These are phyloP conservation scores for Pichia sp. DNA, from an alignment of 1,139 yeast species.

Conservation along the genomic window DNA sequence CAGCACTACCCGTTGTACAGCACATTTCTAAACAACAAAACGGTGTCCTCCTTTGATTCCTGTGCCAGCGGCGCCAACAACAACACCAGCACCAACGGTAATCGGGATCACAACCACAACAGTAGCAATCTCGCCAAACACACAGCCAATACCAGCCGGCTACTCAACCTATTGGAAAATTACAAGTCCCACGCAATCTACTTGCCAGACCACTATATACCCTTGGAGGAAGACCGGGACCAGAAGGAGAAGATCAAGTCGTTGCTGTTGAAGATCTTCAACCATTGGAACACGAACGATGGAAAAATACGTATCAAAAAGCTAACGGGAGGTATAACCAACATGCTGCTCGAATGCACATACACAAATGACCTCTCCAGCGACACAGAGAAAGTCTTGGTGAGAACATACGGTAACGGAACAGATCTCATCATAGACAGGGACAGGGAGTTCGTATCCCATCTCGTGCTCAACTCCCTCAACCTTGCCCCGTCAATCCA, in stretches of 20 bases:
- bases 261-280: constrained; percentile 27
- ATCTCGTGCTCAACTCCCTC: constrained; percentile 55
- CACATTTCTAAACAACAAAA: constrained; percentile 18
- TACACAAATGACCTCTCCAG: constrained; percentile 2
- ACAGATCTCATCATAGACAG: constrained; percentile 71
- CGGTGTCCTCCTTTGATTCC: constrained; percentile 21
- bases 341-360: constrained; percentile 56
- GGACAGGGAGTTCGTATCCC: constrained; percentile 71
- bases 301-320: constrained; percentile 30
- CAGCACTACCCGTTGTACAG: constrained; percentile 15
- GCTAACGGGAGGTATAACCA: constrained; percentile 78
- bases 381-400: constrained; percentile 44
- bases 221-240: constrained; percentile 20
- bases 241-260: constrained; percentile 21
- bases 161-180: constrained; percentile 22
- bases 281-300: constrained; percentile 26
- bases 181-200: constrained; percentile 32
- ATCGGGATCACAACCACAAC: not conserved
- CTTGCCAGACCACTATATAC: constrained; percentile 28
- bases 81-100: not conserved
- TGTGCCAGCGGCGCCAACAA: not conserved
- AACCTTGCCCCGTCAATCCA: constrained; percentile 66
- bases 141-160: constrained; percentile 3
- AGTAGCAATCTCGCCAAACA: constrained; percentile 1
- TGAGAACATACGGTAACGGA: constrained; percentile 74